A percentile compares a stretch with the other conserved stretches of the same genome.
phyloP scores from a whole-genome alignment of 768 basidiomycete genomes.

The Clavulina sp. region DNA sequence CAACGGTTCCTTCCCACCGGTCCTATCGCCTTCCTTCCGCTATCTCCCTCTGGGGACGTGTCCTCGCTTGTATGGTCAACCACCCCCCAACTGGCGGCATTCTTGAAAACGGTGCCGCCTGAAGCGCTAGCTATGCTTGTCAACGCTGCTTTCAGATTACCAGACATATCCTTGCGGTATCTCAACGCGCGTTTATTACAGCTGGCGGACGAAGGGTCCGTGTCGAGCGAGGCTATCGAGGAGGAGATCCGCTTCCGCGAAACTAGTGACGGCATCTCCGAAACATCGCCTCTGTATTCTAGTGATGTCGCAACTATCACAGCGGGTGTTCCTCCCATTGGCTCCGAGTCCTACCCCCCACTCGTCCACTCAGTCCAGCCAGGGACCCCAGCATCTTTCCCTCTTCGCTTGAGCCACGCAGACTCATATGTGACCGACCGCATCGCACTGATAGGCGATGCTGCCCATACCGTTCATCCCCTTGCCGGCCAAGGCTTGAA shows the following conservation, averaged over 20 bases:
- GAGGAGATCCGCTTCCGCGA: conserved; percentile 62
- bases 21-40: conserved; percentile 86
- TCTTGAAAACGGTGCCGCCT: conserved; percentile 47
- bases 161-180: conserved; percentile 52
- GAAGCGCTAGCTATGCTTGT: conserved; percentile 54
- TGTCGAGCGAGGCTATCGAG: conserved; percentile 32
- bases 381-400: conserved; percentile 73
- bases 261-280: conserved; percentile 44
- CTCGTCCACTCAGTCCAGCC: conserved; percentile 51
- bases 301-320: conserved; percentile 2
- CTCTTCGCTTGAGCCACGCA: conserved; percentile 71
- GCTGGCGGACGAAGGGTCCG: conserved; percentile 35
- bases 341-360: conserved; percentile 54
- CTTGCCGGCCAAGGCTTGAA: conserved; percentile 94
- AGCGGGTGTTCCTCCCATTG: conserved; percentile 40
- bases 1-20: conserved; percentile 92
- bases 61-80: conserved; percentile 96
- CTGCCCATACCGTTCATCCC: conserved; percentile 88
- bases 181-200: conserved; percentile 42
- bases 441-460: conserved; percentile 86
- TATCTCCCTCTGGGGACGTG: conserved; percentile 38
- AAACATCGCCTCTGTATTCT: conserved; percentile 34
- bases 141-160: conserved; percentile 80
- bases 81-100: conserved; percentile 51
- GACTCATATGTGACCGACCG: conserved; percentile 75